Evolutionary conservation across 257 asterid genomes (phyloP).

Genomic region (Paulownia fortunei): DNA sequence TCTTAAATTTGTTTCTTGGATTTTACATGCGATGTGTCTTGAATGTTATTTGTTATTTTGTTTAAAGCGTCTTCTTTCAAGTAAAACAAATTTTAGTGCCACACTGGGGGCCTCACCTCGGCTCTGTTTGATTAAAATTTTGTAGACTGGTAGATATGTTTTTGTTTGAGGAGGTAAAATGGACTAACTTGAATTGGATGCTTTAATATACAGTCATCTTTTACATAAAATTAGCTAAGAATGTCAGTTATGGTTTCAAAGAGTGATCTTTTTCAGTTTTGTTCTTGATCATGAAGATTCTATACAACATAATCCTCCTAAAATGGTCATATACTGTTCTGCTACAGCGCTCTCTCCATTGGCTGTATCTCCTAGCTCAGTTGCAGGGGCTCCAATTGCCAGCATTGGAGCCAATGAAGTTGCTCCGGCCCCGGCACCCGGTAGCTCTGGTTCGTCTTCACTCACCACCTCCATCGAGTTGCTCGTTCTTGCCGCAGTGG

Average conservation of each 20-base stretch:
- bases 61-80: too few relatives aligned
- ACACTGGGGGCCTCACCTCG: too few relatives aligned
- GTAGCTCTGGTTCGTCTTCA: constrained; percentile 42
- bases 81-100: too few relatives aligned
- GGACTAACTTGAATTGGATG: too few relatives aligned
- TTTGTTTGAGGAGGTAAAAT: too few relatives aligned
- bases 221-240: too few relatives aligned
- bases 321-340: not conserved
- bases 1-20: not conserved
- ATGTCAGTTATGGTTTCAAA: not conserved
- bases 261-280: not conserved
- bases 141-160: too few relatives aligned
- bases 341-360: constrained; percentile 36
- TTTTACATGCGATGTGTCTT: not conserved
- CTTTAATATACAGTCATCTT: too few relatives aligned
- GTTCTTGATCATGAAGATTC: not conserved
- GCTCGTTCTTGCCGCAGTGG: constrained; percentile 18
- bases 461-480: constrained; percentile 36
- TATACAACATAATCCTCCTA: not conserved
- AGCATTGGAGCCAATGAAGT: constrained; percentile 40
- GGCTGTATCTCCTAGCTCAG: constrained; percentile 37
- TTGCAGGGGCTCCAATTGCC: constrained; percentile 25
- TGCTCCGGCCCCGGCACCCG: constrained; percentile 53
- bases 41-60: too few relatives aligned
- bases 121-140: too few relatives aligned